Conservation (phyloP, 345 rosid species). For the Brassica nigra region DNA sequence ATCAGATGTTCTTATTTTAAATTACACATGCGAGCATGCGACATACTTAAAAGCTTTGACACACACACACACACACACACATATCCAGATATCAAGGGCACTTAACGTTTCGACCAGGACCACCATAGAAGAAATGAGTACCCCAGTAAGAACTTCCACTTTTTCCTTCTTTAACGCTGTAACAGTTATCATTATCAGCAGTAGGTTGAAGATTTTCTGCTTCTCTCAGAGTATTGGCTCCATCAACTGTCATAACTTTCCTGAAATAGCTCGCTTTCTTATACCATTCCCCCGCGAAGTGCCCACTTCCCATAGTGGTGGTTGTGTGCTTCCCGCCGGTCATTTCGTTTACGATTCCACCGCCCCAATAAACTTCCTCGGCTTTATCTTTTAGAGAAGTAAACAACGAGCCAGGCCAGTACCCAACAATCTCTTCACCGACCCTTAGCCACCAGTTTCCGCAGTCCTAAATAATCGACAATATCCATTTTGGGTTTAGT, state of each 20-base stretch:
- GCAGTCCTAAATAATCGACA: too few relatives aligned
- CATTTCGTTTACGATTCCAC: slow-evolving; percentile 53
- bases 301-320: slow-evolving; percentile 72
- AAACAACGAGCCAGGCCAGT: slow-evolving; percentile 65
- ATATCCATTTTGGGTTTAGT: too few relatives aligned
- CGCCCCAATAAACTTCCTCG: slow-evolving; percentile 66
- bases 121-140: slow-evolving; percentile 59
- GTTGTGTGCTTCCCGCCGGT: slow-evolving; percentile 53
- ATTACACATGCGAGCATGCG: background rate
- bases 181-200: slow-evolving; percentile 55
- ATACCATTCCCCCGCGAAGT: slow-evolving; percentile 56
- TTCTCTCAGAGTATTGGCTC: slow-evolving; percentile 51
- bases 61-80: slow-evolving; percentile 7
- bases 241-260: slow-evolving; percentile 57
- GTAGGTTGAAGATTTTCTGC: slow-evolving; percentile 46
- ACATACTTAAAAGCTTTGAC: background rate
- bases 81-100: slow-evolving; percentile 44
- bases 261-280: slow-evolving; percentile 57
- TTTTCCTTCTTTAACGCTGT: slow-evolving; percentile 49
- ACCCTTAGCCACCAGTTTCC: slow-evolving; percentile 72
- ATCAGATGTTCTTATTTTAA: background rate
- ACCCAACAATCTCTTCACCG: slow-evolving; percentile 48
- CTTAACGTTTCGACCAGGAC: slow-evolving; percentile 56
- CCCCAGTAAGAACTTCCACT: slow-evolving; percentile 48
- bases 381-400: slow-evolving; percentile 56